These are phyloP conservation scores for Sporobolomyces roseus DNA, from an alignment of 768 basidiomycete species.

Conservation along the genomic window DNA sequence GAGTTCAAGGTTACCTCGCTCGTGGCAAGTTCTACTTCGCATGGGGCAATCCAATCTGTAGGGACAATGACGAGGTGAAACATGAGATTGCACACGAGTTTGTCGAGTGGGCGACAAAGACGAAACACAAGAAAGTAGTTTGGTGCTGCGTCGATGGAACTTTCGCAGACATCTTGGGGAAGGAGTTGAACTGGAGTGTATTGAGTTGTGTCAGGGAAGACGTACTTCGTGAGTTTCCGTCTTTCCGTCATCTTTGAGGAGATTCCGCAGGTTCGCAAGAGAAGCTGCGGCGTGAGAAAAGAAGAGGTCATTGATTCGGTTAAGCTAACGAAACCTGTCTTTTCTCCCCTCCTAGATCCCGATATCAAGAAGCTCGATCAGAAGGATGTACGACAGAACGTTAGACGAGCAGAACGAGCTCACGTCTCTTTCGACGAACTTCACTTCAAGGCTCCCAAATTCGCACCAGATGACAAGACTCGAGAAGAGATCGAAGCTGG, in stretches of 20 bases:
- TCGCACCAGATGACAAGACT: slow-evolving; percentile 9
- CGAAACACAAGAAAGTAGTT: slow-evolving; percentile 23
- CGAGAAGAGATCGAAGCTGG: slow-evolving; percentile 47
- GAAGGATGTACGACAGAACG: slow-evolving; percentile 35
- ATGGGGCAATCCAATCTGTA: slow-evolving; percentile 38
- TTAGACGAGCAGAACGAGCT: slow-evolving; percentile 18
- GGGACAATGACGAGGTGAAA: slow-evolving; percentile 7
- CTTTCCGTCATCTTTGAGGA: too few relatives aligned
- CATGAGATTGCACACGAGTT: slow-evolving; percentile 25
- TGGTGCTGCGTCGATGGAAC: slow-evolving; percentile 26
- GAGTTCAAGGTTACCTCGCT: slow-evolving; percentile 36
- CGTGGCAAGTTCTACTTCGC: slow-evolving; percentile 30
- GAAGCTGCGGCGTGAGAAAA: too few relatives aligned
- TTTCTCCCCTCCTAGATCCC: slow-evolving; percentile 11
- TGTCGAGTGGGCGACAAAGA: slow-evolving; percentile 14
- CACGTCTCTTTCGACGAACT: slow-evolving; percentile 32
- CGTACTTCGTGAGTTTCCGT: slow-evolving; percentile 26
- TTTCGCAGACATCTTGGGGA: slow-evolving; percentile 27
- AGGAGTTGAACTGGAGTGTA: slow-evolving; percentile 23
- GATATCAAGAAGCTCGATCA: slow-evolving; percentile 38
- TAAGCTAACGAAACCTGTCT: too few relatives aligned
- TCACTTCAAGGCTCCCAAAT: slow-evolving; percentile 20
- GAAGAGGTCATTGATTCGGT: too few relatives aligned
- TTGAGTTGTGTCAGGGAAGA: slow-evolving; percentile 32
- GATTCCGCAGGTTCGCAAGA: too few relatives aligned